Conservation (phyloP, 1,284 basidiomycete genomes). For the Prillingera fragicola region DNA sequence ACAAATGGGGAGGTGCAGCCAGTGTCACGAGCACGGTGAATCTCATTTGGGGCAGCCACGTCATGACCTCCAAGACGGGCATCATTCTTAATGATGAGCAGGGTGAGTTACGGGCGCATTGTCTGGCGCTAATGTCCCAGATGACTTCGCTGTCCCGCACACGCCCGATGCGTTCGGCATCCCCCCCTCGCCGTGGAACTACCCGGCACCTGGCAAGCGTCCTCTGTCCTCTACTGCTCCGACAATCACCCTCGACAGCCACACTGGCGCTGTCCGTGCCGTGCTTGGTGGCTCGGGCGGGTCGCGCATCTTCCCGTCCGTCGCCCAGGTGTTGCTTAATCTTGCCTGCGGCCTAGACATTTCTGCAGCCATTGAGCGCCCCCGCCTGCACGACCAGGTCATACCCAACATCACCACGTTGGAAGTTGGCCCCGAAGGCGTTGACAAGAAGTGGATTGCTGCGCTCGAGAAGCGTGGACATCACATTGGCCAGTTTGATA, state of each 20-base stretch:
- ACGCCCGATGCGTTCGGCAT: slow-evolving; percentile 75
- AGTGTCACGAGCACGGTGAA: slow-evolving; percentile 82
- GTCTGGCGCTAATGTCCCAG: slow-evolving; percentile 43
- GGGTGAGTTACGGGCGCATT: slow-evolving; percentile 19
- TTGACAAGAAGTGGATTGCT: slow-evolving; percentile 55
- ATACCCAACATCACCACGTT: slow-evolving; percentile 62
- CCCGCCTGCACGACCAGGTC: slow-evolving; percentile 88
- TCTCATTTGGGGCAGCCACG: slow-evolving; percentile 72
- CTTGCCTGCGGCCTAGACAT: slow-evolving; percentile 74
- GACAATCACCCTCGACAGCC: slow-evolving; percentile 66
- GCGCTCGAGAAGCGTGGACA: slow-evolving; percentile 63
- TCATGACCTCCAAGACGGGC: slow-evolving; percentile 77
- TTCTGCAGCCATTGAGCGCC: slow-evolving; percentile 72
- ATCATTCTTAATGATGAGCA: slow-evolving; percentile 81
- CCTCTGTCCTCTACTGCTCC: slow-evolving; percentile 76
- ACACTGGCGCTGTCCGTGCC: slow-evolving; percentile 66
- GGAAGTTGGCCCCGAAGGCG: slow-evolving; percentile 55
- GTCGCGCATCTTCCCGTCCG: slow-evolving; percentile 71
- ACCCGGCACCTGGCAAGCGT: slow-evolving; percentile 76
- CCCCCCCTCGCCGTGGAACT: slow-evolving; percentile 81
- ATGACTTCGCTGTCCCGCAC: slow-evolving; percentile 82
- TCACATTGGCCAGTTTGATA: slow-evolving; percentile 56
- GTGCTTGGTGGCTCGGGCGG: slow-evolving; percentile 83
- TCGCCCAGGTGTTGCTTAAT: slow-evolving; percentile 78
- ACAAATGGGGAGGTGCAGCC: slow-evolving; percentile 77